Evolutionary conservation across 2,329 filamentous ascomycete species (phyloP), one percentile per base, ranked within the genome.

Genomic region (Epichloe sp.): DNA sequence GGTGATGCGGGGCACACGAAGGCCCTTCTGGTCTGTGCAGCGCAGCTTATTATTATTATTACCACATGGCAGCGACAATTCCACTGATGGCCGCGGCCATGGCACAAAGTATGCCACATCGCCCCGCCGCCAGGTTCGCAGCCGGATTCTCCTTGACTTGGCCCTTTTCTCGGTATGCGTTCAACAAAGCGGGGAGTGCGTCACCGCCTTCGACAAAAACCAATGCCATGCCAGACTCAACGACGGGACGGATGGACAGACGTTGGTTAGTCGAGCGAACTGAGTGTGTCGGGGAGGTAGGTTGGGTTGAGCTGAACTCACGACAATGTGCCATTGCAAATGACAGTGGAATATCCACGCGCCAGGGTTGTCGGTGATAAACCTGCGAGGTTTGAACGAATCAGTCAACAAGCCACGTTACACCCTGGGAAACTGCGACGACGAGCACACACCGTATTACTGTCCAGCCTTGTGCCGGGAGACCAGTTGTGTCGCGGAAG

Each of bases 321-420:
- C 49, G 15, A 35, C 44, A 21, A 51, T 21, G 19, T 51, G 49
- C 49, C 49, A 51, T 41, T 51, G 49, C 6, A 51, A 26, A 17
- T 51, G 49, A 36, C 49, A 51, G 36, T 51, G 49, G 36, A 51
- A 46, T n/a, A 51, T 42, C 49, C 49, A 51, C 19, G 49, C 49
- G 5, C 49, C 49, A 14, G 49, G 43, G 23, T 51, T 51, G 36
- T 51, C 43, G 8, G 49, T 47, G 3, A 51, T 36, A n/a, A 46
- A 51, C 11, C 49, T 51, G 26, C 26, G 26, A 31, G 26, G 10
- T 31, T 10, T 31, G 8, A 10, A 11, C 26, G 8, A 31, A 4
- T 31, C 26, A 31, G 26, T 31, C 26, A 11, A 31, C 23, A 26
- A 26, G 26, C 26, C 26, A 10, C 26, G 8, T 31, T 11, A 31